Percentiles rank a stretch among this genome's conserved stretches.
phyloP scores from a whole-genome alignment of 495 filamentous ascomycete genomes.

The Penicillium daleae region DNA sequence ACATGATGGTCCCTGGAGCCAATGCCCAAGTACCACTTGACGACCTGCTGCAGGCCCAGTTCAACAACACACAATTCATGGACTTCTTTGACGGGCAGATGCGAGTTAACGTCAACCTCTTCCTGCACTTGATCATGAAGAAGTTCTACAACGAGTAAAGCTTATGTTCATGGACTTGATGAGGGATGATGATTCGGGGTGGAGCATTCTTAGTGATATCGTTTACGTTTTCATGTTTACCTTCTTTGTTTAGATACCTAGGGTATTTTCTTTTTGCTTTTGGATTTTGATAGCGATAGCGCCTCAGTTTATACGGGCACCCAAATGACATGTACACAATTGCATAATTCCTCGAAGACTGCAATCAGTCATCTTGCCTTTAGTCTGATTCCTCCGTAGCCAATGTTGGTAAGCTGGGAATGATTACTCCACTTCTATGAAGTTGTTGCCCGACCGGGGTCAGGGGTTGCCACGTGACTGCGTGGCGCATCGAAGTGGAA shows the following conservation, averaged over 20 bases:
- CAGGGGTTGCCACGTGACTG: constrained; percentile 47
- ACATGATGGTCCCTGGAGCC: constrained; percentile 94
- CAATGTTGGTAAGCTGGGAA: constrained; percentile 1
- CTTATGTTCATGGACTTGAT: constrained; percentile 29
- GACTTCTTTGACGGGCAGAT: constrained; percentile 87
- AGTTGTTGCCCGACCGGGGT: constrained; percentile 14
- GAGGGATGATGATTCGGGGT: constrained; percentile 33
- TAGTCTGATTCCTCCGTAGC: not conserved
- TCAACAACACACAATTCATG: constrained; percentile 94
- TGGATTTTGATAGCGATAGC: constrained; percentile 33
- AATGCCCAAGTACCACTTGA: constrained; percentile 89
- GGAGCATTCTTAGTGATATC: constrained; percentile 36
- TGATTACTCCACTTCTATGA: not conserved
- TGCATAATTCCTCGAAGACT: constrained; percentile 9
- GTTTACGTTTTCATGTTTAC: constrained; percentile 31
- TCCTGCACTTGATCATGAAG: constrained; percentile 94
- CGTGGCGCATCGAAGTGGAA: constrained; percentile 36
- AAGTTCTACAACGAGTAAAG: constrained; percentile 85
- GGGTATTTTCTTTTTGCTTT: constrained; percentile 34
- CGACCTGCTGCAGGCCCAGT: constrained; percentile 93
- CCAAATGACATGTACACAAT: constrained; percentile 35
- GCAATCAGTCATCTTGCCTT: not conserved
- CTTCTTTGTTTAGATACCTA: constrained; percentile 41
- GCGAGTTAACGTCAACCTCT: constrained; percentile 91
- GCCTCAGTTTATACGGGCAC: constrained; percentile 23